phyloP scores from a whole-genome alignment of 345 rosid species.

The Linum lewisii region DNA sequence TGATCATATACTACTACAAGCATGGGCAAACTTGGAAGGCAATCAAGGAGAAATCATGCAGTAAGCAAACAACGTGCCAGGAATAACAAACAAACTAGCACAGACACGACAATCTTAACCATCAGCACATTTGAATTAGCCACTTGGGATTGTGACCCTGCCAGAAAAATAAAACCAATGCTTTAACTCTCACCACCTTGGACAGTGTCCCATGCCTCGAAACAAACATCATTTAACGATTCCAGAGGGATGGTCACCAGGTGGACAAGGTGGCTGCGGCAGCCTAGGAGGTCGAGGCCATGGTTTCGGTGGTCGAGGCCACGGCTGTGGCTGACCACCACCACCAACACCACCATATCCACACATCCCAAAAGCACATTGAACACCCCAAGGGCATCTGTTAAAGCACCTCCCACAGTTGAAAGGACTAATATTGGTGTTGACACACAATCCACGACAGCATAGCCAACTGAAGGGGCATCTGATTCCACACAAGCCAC shows the following conservation, averaged over 20 bases:
- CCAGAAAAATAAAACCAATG: too few relatives aligned
- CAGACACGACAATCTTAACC: too few relatives aligned
- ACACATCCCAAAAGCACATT: conserved; percentile 42
- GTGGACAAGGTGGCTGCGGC: conserved; percentile 9
- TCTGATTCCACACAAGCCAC: conserved; percentile 33
- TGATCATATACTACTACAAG: too few relatives aligned
- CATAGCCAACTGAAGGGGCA: conserved; percentile 46
- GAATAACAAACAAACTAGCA: too few relatives aligned
- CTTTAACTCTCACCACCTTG: too few relatives aligned
- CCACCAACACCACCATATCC: too few relatives aligned
- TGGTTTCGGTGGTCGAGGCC: conserved; percentile 14
- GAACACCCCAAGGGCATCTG: conserved; percentile 29
- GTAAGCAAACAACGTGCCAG: too few relatives aligned
- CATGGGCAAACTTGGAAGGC: too few relatives aligned
- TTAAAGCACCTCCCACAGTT: conserved; percentile 43
- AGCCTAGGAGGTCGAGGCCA: conserved; percentile 5
- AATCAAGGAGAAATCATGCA: too few relatives aligned
- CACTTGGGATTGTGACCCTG: too few relatives aligned
- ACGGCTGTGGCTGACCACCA: conserved; percentile 10
- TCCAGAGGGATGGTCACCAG: conserved; percentile 4
- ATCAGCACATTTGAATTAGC: too few relatives aligned
- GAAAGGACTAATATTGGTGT: conserved; percentile 21
- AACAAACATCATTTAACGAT: background rate
- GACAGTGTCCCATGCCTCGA: background rate
- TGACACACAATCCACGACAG: conserved; percentile 33